These are phyloP conservation scores for Malus sieversii DNA, from an alignment of 306 rosid genomes.

Conservation along the genomic window DNA sequence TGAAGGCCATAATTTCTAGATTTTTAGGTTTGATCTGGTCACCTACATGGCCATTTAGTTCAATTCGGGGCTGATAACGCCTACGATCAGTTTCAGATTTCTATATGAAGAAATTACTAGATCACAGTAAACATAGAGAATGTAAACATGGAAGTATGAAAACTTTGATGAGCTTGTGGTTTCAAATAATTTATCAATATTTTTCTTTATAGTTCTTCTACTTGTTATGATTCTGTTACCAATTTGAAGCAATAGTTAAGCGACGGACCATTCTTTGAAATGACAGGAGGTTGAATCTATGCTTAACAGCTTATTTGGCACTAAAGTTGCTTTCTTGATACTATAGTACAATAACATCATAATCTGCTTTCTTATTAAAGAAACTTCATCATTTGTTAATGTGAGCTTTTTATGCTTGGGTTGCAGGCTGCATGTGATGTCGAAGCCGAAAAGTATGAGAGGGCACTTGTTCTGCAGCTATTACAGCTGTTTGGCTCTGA, in stretches of 20 bases:
- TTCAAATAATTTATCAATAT: background rate
- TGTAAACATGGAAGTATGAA: background rate
- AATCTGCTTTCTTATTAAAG: background rate
- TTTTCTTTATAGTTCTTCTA: background rate
- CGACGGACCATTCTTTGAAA: background rate
- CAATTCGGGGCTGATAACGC: background rate
- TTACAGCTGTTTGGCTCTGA: constrained; percentile 61
- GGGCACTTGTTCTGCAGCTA: constrained; percentile 79
- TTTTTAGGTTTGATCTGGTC: background rate
- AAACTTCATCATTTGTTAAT: background rate
- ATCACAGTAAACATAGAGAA: background rate
- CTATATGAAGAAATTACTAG: background rate
- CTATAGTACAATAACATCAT: background rate
- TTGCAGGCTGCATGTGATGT: constrained; percentile 70
- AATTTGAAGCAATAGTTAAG: background rate
- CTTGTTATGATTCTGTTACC: background rate
- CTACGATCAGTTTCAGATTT: too few relatives aligned
- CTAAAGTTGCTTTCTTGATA: background rate
- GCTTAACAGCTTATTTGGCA: too few relatives aligned
- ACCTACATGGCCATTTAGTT: background rate
- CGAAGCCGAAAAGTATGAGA: constrained; percentile 66
- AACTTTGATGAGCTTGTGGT: background rate
- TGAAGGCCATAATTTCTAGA: background rate
- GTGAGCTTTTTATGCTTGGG: background rate
- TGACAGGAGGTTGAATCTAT: too few relatives aligned